A percentile compares a stretch with the other conserved stretches of the same genome.
Conservation (phyloP, 2,329 filamentous ascomycete species). For the Cladosporium sp. region DNA sequence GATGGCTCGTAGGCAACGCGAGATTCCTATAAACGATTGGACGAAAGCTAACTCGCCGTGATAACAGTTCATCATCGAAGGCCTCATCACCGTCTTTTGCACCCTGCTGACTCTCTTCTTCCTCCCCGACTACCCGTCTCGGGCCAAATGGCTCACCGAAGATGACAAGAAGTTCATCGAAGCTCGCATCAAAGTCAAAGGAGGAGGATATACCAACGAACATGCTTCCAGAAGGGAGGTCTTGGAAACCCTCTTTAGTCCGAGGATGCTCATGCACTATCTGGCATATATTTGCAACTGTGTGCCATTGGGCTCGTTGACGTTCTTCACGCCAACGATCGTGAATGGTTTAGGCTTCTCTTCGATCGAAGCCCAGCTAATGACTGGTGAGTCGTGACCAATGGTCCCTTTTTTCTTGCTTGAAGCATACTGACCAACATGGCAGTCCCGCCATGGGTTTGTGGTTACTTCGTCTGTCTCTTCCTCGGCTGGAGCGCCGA, state of each 20-base stretch:
- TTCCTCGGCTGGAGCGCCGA: constrained; percentile 26
- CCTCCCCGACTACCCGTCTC: constrained; percentile 28
- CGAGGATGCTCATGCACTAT: constrained; percentile 38
- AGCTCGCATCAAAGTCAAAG: constrained; percentile 26
- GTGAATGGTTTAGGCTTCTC: constrained; percentile 49
- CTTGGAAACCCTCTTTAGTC: constrained; percentile 34
- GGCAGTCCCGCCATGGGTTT: constrained; percentile 31
- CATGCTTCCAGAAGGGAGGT: constrained; percentile 35
- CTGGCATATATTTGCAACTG: constrained; percentile 30
- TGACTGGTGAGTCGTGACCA: constrained; percentile 19
- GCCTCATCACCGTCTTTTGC: constrained; percentile 23
- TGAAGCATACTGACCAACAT: background rate
- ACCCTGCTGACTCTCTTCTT: constrained; percentile 24
- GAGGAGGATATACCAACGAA: constrained; percentile 36
- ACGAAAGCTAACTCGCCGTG: constrained; percentile 15
- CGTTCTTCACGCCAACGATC: constrained; percentile 52
- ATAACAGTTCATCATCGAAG: constrained; percentile 24
- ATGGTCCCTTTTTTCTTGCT: background rate
- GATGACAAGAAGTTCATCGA: constrained; percentile 26
- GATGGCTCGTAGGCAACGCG: constrained; percentile 43
- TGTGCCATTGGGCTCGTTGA: constrained; percentile 30
- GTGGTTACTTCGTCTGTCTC: constrained; percentile 30
- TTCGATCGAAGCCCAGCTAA: constrained; percentile 39
- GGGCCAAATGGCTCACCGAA: constrained; percentile 25
- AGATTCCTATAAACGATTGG: constrained; percentile 25